Evolutionary conservation across 2,329 filamentous ascomycete species (phyloP).

Genomic region (Zymoseptoria tritici): DNA sequence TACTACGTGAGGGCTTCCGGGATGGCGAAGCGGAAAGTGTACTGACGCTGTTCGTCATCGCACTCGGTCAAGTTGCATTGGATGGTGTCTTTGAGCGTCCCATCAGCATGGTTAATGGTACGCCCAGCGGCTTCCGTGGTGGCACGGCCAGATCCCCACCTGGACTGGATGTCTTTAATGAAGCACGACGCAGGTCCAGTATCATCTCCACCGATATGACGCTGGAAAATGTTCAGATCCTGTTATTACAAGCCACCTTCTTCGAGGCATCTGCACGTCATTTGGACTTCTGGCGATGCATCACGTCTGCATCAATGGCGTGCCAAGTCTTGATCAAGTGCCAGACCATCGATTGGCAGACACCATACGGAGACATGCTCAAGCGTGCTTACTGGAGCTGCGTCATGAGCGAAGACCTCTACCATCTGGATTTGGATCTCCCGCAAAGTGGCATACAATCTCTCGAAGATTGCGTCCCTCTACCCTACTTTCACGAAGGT

Average conservation of each 20-base stretch:
- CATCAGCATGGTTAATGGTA: conserved; percentile 38
- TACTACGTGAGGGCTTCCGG: conserved; percentile 45
- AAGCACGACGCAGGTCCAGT: conserved; percentile 53
- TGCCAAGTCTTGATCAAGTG: conserved; percentile 51
- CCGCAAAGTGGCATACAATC: conserved; percentile 49
- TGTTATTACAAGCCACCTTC: conserved; percentile 44
- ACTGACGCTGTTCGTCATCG: conserved; percentile 51
- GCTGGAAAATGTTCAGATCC: conserved; percentile 53
- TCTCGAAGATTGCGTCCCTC: conserved; percentile 47
- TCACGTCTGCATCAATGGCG: conserved; percentile 48
- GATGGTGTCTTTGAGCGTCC: conserved; percentile 44
- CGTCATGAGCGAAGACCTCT: conserved; percentile 41
- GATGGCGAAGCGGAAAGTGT: conserved; percentile 44
- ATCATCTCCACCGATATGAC: conserved; percentile 50
- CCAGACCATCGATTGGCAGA: conserved; percentile 39
- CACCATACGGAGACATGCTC: conserved; percentile 44
- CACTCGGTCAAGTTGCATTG: conserved; percentile 52
- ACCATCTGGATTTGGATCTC: conserved; percentile 53
- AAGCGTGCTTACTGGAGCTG: conserved; percentile 53
- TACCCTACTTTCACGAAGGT: conserved; percentile 46
- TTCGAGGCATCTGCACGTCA: conserved; percentile 20
- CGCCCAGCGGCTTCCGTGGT: conserved; percentile 47
- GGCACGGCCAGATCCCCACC: conserved; percentile 46
- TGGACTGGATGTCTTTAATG: conserved; percentile 54
- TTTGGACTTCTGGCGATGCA: conserved; percentile 56